These are phyloP conservation scores for Westerdykella sp. DNA, from an alignment of 2,329 filamentous ascomycete species.

Conservation along the genomic window DNA sequence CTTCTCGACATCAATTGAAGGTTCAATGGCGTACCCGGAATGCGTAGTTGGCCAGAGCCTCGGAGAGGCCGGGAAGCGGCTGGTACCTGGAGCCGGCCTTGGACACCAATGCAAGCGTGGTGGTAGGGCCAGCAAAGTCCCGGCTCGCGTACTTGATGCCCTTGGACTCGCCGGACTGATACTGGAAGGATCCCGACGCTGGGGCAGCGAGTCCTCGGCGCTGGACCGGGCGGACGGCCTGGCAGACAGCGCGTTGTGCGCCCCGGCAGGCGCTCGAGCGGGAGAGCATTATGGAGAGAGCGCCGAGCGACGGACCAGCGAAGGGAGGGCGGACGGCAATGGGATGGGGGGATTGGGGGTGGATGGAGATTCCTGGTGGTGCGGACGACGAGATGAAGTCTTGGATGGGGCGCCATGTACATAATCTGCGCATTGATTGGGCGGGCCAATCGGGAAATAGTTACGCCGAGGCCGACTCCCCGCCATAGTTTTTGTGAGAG, in stretches of 20 bases:
- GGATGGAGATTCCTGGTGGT: slow-evolving; percentile 7
- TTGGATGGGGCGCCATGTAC: neutral
- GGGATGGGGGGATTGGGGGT: slow-evolving; percentile 24
- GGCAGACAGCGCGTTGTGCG: slow-evolving; percentile 57
- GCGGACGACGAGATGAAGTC: neutral
- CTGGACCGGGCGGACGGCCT: slow-evolving; percentile 50
- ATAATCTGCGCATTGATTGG: slow-evolving; percentile 1
- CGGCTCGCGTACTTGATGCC: slow-evolving; percentile 90
- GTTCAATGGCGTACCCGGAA: slow-evolving; percentile 68
- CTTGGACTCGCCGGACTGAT: slow-evolving; percentile 77
- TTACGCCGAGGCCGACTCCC: neutral
- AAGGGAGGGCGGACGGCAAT: slow-evolving; percentile 49
- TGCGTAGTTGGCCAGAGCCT: slow-evolving; percentile 88
- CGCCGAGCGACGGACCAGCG: slow-evolving; percentile 34
- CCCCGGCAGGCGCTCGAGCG: slow-evolving; percentile 59
- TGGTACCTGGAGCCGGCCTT: slow-evolving; percentile 95
- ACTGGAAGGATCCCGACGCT: slow-evolving; percentile 71
- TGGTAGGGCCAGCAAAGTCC: slow-evolving; percentile 81
- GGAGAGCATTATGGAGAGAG: slow-evolving; percentile 55
- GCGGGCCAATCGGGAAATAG: neutral
- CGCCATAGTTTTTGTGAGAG: neutral
- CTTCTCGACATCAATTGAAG: slow-evolving; percentile 4
- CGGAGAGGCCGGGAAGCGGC: slow-evolving; percentile 79
- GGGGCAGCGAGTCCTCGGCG: slow-evolving; percentile 61
- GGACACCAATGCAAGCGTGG: slow-evolving; percentile 83